phyloP scores from a whole-genome alignment of 2,329 filamentous ascomycete genomes.

The Rhynchosporium graminicola region DNA sequence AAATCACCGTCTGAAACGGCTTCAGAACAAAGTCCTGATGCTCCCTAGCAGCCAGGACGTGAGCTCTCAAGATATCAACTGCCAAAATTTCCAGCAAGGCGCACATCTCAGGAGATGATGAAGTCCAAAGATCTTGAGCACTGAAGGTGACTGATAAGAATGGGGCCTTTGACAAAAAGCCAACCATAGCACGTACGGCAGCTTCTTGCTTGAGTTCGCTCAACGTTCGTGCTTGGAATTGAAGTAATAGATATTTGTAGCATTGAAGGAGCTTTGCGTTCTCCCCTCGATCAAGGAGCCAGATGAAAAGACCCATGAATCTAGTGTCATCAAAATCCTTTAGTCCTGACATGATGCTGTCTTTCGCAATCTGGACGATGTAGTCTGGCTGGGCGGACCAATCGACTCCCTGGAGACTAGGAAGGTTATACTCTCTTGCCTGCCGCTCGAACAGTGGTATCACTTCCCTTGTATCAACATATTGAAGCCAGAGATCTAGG shows the following conservation, averaged over 20 bases:
- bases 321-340: neutral
- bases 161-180: conserved; percentile 2
- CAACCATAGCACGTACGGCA: conserved; percentile 10
- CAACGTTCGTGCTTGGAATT: neutral
- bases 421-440: conserved; percentile 2
- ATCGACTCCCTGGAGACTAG: neutral
- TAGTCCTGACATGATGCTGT: conserved; percentile 6
- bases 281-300: conserved; percentile 13
- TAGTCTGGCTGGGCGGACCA: conserved; percentile 13
- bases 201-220: neutral
- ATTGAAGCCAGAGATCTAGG: conserved; percentile 18
- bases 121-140: conserved; percentile 6
- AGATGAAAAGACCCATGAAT: conserved; percentile 4
- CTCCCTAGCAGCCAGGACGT: conserved; percentile 14
- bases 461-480: conserved; percentile 15
- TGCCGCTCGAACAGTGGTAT: conserved; percentile 17
- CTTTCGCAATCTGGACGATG: conserved; percentile 11
- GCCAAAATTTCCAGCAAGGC: conserved; percentile 1
- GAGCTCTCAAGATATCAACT: conserved; percentile 9
- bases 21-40: conserved; percentile 14
- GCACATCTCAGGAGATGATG: conserved; percentile 4
- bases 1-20: conserved; percentile 15
- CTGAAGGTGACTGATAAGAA: conserved; percentile 15
- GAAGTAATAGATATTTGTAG: conserved; percentile 16
- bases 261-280: conserved; percentile 12